A percentile compares a stretch with the other conserved stretches of the same genome.
phyloP scores from a whole-genome alignment of 208 protist genomes.

The Crithidia expoeki region DNA sequence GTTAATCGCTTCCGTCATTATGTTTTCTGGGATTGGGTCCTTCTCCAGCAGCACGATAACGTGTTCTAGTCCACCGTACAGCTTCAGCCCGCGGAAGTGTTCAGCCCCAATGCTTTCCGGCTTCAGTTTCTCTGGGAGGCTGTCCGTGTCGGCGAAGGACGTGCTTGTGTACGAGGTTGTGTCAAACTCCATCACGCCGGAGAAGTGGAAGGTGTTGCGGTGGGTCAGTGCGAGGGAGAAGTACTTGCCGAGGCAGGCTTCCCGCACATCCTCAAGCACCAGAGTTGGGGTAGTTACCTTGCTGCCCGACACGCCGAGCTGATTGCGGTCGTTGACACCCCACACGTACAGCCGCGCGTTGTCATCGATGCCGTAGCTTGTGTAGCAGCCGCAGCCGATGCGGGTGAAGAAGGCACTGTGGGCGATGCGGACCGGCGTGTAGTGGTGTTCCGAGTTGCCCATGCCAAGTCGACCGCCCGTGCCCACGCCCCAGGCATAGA shows the following conservation, averaged over 20 bases:
- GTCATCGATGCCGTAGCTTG: constrained; percentile 72
- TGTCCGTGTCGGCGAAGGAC: constrained; percentile 61
- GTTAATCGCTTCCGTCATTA: constrained; percentile 32
- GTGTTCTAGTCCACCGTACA: constrained; percentile 70
- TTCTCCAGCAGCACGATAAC: constrained; percentile 67
- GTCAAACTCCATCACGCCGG: constrained; percentile 66
- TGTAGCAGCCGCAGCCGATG: constrained; percentile 78
- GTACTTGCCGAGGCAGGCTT: constrained; percentile 65
- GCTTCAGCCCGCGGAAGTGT: constrained; percentile 44
- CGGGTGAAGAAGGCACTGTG: constrained; percentile 55
- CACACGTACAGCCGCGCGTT: constrained; percentile 71
- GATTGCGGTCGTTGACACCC: constrained; percentile 70
- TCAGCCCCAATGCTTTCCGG: constrained; percentile 30
- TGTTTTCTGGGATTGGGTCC: constrained; percentile 28
- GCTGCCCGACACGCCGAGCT: constrained; percentile 41
- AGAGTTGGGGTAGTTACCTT: constrained; percentile 42
- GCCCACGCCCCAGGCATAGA: constrained; percentile 80
- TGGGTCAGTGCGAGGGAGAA: constrained; percentile 69
- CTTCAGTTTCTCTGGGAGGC: constrained; percentile 51
- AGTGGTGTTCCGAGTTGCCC: constrained; percentile 42
- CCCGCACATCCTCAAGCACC: constrained; percentile 72
- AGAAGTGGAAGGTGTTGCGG: constrained; percentile 53
- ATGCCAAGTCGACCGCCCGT: constrained; percentile 64
- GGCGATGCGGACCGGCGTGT: constrained; percentile 50
- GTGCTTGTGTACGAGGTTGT: constrained; percentile 35